Base-by-base conservation (phyloP, 192 early-diverging fungal genomes). In the Backusella macrospora region DNA sequence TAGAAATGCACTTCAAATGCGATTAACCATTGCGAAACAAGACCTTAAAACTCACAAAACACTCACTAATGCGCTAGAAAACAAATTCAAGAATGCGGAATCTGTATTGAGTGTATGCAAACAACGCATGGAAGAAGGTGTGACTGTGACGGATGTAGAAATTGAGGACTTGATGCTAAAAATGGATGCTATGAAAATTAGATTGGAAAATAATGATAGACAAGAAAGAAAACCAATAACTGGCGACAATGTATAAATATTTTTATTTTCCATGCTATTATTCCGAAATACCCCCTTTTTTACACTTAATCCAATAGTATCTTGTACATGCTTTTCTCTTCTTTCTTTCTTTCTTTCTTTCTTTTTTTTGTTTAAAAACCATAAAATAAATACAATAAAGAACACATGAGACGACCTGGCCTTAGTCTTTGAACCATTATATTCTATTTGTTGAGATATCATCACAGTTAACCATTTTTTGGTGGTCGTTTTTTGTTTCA, bases 131-230 rank as follows among this genome's bases (percentile, higher is more conserved):
- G 52, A 44, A 26, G 14, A 43, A 10, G 40, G 12, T 6, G 23
- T 16, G 6, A 15, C 46, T 64, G 71, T 72, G 18, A 63, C 71
- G 0, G 71, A 72, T 16, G 40, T 45, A 16, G 71, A 72, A n/a
- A 72, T 72, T 26, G 71, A 72, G 5, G 52, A 72, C 14, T 7
- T 72, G 18, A 72, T 72, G 71, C 59, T 39, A 8, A 45, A 49
- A 72, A 72, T 72, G 71, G 46, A 72, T 63, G 71, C 71, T 26
- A 72, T 72, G 71, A 62, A 63, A 39, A 63, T 72, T 14, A 59
- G 62, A 23, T n/a, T 62, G 29, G 71, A 72, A 55, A 40, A 34
- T 16, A 70, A 70, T 29, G 37, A 48, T 7, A 55, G 42, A n/a
- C 34, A 39, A 38, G 34, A 55, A 70, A 70, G 34, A 70, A 70